These are phyloP conservation scores for Sporisorium exsertum DNA, from an alignment of 1,284 basidiomycete genomes.

Conservation along the genomic window DNA sequence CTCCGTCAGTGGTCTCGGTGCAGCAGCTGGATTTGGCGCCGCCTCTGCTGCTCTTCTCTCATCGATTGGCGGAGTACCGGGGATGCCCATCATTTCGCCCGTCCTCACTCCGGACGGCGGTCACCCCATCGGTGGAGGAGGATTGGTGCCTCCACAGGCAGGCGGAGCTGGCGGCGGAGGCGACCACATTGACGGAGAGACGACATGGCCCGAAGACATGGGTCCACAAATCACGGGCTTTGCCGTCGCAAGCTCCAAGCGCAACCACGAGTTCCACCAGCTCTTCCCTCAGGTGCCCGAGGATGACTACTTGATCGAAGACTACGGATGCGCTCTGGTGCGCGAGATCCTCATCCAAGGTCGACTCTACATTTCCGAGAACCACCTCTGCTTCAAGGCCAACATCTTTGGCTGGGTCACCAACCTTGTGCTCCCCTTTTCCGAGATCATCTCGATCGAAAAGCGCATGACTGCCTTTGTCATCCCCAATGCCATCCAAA, in stretches of 20 bases:
- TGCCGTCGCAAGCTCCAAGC: constrained; percentile 92
- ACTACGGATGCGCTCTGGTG: constrained; percentile 96
- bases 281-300: constrained; percentile 87
- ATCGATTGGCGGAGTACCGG: constrained; percentile 42
- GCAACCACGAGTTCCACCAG: constrained; percentile 95
- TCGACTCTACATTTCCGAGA: constrained; percentile 94
- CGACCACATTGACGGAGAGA: constrained; percentile 47
- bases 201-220: constrained; percentile 53
- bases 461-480: constrained; percentile 99
- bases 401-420: constrained; percentile 99
- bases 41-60: constrained; percentile 55
- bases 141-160: constrained; percentile 31
- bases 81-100: constrained; percentile 38
- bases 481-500: constrained; percentile 95
- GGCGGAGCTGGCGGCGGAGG: constrained; percentile 43
- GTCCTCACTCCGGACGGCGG: constrained; percentile 45
- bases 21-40: constrained; percentile 56
- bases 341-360: constrained; percentile 97
- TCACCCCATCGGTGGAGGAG: constrained; percentile 30
- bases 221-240: constrained; percentile 75
- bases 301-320: constrained; percentile 99
- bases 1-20: constrained; percentile 52
- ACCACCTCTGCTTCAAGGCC: constrained; percentile 97
- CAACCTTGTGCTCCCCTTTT: constrained; percentile 89
- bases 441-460: constrained; percentile 88